Percentiles rank a stretch among this genome's conserved stretches.
These are phyloP conservation scores for Pharus latifolius DNA, from an alignment of 176 grass and related monocot genomes.

Conservation along the genomic window DNA sequence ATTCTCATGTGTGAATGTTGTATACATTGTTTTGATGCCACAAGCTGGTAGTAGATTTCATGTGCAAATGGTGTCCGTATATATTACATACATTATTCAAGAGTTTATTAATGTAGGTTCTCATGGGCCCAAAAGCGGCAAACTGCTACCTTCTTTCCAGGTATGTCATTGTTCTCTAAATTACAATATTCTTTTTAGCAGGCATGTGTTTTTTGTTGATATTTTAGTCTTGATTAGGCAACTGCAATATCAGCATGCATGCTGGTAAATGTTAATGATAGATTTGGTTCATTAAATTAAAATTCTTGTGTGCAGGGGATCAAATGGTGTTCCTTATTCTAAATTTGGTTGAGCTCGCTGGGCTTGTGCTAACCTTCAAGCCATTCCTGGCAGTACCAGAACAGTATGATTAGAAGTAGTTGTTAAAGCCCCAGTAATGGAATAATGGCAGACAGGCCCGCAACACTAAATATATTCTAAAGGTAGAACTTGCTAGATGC, in stretches of 20 bases:
- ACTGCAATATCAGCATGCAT: too few species aligned
- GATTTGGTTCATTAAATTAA: not conserved
- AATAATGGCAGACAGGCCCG: not conserved
- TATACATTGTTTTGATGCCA: not conserved
- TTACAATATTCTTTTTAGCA: not conserved
- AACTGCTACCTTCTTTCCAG: slow-evolving; percentile 57
- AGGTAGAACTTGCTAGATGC: not conserved
- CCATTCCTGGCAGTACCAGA: slow-evolving; percentile 44
- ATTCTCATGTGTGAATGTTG: not conserved
- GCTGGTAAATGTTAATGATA: not conserved
- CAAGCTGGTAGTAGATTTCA: not conserved
- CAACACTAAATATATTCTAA: not conserved
- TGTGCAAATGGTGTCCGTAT: not conserved
- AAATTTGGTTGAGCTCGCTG: slow-evolving; percentile 35
- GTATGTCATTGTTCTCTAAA: not conserved
- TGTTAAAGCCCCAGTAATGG: not conserved
- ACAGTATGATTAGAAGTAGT: not conserved
- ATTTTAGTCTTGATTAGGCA: too few species aligned
- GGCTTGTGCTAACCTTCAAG: slow-evolving; percentile 59
- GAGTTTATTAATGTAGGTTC: slow-evolving; percentile 35
- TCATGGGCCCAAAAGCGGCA: slow-evolving; percentile 86
- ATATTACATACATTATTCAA: not conserved
- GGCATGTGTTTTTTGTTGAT: not conserved
- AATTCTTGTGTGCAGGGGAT: slow-evolving; percentile 71
- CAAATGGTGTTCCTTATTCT: slow-evolving; percentile 67